phyloP scores from a whole-genome alignment of 2,329 filamentous ascomycete species.

The Aspergillus transmontanensis region DNA sequence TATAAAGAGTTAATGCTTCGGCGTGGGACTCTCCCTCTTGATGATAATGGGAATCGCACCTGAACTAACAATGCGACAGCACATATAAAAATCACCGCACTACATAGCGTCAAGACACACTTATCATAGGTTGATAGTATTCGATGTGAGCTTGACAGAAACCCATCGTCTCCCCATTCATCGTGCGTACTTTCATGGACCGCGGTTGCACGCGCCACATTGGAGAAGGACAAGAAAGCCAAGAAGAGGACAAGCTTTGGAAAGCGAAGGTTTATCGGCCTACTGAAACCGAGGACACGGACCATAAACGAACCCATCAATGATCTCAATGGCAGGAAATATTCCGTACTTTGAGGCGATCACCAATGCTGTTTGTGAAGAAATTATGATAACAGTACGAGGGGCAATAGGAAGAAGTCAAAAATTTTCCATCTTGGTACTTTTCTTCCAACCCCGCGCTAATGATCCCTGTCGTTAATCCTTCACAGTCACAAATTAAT shows the following conservation, averaged over 20 bases:
- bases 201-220: not conserved
- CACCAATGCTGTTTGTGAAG: not conserved
- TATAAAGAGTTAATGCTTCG: not conserved
- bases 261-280: not conserved
- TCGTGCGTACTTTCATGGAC: not conserved
- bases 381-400: too few species aligned
- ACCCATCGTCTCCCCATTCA: not conserved
- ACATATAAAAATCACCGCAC: not conserved
- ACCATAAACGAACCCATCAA: not conserved
- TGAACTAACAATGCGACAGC: not conserved
- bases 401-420: not conserved
- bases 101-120: not conserved
- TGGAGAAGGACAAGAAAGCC: not conserved
- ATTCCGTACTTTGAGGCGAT: not conserved
- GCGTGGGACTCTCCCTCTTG: too few species aligned
- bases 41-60: not conserved
- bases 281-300: not conserved
- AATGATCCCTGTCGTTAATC: too few species aligned
- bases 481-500: too few species aligned
- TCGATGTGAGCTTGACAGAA: not conserved
- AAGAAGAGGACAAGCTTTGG: not conserved
- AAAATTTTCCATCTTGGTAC: not conserved
- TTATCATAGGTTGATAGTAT: not conserved
- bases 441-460: too few species aligned
- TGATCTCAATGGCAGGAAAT: not conserved